Evolutionary conservation across 164 flowering plant genomes (phyloP), one percentile per base, ranked within the genome.

Genomic region (Litsea cubeba): DNA sequence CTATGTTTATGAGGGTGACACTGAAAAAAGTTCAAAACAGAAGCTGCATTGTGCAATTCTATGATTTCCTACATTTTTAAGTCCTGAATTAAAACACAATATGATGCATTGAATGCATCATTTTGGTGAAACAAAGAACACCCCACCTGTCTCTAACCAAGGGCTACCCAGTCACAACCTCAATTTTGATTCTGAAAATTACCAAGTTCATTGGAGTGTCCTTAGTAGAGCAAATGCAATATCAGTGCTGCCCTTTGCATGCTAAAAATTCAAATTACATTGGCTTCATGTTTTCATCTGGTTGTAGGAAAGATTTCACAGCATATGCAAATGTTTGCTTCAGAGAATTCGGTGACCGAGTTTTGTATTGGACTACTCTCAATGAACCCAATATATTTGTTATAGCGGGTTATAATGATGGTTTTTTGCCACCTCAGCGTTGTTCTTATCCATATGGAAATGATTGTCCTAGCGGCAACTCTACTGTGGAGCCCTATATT

Each of bases 301-400:
- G 30, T 30, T 81, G 75, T 80, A 90, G 95, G 76, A 71, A 81
- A 65, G 93, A 91, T 72, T 91, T 91, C 84, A 82, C 82, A 62
- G 83, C 77, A 28, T 85, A 73, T 72, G 87, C 90, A 51, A 79
- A 87, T 74, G 81, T 83, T 3, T 83, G 86, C 76, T 87, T 87
- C 62, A 76, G 78, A 73, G 83, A 83, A 68, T 88, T 87, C 57
- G 90, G 88, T 11, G 87, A 88, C 54, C 74, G 87, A 58, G 91
- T 88, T 62, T n/a, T 2, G 12, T 65, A 79, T n/a, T 85, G 91
- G 90, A 83, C 83, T 10, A 88, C 89, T 23, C 0, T 88, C 17
- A 88, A 88, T 54, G 88, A 88, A 68, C 75, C 85, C 35, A 85
- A 87, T 74, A 57, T 76, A 11, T 71, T 83, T 11, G 77, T 69